These are phyloP conservation scores for Ilex asprella DNA, from an alignment of 257 asterid genomes.

Conservation along the genomic window DNA sequence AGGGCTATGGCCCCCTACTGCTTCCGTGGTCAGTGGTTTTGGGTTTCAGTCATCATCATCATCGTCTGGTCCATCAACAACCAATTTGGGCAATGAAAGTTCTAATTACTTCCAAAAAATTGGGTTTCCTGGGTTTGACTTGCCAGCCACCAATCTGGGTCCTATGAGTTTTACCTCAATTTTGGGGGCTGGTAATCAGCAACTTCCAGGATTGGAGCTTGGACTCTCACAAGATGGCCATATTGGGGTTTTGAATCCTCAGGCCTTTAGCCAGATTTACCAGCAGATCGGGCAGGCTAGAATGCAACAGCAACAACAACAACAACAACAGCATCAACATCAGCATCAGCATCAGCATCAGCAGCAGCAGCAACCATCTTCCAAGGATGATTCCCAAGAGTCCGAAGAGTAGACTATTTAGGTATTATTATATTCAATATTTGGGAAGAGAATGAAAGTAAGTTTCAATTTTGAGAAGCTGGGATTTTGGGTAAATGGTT, in stretches of 20 bases:
- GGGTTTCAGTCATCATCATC: slow-evolving; percentile 35
- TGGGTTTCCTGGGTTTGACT: slow-evolving; percentile 53
- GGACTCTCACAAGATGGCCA: slow-evolving; percentile 72
- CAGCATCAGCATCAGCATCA: slow-evolving; percentile 28
- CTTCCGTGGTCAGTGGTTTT: slow-evolving; percentile 26
- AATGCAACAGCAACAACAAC: slow-evolving; percentile 24
- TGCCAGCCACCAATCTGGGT: slow-evolving; percentile 39
- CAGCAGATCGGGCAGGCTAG: slow-evolving; percentile 50
- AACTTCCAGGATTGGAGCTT: slow-evolving; percentile 65
- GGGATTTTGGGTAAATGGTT: neutral
- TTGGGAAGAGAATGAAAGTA: neutral
- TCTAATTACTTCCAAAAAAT: slow-evolving; percentile 43
- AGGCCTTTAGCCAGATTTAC: slow-evolving; percentile 49
- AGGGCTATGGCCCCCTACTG: slow-evolving; percentile 43
- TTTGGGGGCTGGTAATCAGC: slow-evolving; percentile 38
- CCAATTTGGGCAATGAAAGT: slow-evolving; percentile 32
- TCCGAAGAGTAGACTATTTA: neutral
- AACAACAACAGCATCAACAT: slow-evolving; percentile 21
- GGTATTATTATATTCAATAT: neutral
- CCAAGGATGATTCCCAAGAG: slow-evolving; percentile 1
- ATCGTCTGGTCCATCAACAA: slow-evolving; percentile 25
- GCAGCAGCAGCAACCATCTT: slow-evolving; percentile 14
- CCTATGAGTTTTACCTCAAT: slow-evolving; percentile 54
- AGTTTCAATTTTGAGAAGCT: neutral
- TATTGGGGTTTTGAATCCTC: slow-evolving; percentile 46